Conservation (phyloP, 805 yeast species). For the Torulaspora gathmanii region DNA sequence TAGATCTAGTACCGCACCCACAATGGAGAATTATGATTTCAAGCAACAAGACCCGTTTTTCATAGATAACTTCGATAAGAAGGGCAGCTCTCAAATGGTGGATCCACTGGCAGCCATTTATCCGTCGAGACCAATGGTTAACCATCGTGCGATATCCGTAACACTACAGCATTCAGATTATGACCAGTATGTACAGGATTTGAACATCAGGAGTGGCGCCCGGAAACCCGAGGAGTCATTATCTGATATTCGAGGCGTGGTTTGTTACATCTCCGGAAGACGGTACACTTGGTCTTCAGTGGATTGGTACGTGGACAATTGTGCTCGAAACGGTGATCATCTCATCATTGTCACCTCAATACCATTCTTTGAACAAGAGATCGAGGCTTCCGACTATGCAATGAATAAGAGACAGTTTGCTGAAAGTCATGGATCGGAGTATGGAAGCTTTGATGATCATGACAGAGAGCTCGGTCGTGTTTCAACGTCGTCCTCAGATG, state of each 20-base stretch:
- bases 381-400: constrained; percentile 12
- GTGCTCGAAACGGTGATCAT: constrained; percentile 60
- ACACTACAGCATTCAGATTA: constrained; percentile 22
- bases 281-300: constrained; percentile 71
- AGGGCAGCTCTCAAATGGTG: constrained; percentile 4
- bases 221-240: constrained; percentile 8
- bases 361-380: constrained; percentile 30
- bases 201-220: constrained; percentile 6
- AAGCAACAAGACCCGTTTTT: constrained; percentile 26
- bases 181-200: constrained; percentile 13
- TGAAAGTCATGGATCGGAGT: constrained; percentile 6
- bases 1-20: constrained; percentile 22
- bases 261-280: constrained; percentile 61
- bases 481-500: constrained; percentile 9
- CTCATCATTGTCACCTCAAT: constrained; percentile 56
- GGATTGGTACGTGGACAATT: constrained; percentile 58
- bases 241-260: constrained; percentile 32
- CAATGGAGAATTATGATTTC: constrained; percentile 32
- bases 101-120: constrained; percentile 30
- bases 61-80: constrained; percentile 11
- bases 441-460: constrained; percentile 4
- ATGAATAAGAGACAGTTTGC: constrained; percentile 2
- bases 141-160: constrained; percentile 29
- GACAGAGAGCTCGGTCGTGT: constrained; percentile 6
- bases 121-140: constrained; percentile 34